Evolutionary conservation across 2,329 filamentous ascomycete species (phyloP), one percentile per base, ranked within the genome.

Genomic region (Alternaria brassicae): DNA sequence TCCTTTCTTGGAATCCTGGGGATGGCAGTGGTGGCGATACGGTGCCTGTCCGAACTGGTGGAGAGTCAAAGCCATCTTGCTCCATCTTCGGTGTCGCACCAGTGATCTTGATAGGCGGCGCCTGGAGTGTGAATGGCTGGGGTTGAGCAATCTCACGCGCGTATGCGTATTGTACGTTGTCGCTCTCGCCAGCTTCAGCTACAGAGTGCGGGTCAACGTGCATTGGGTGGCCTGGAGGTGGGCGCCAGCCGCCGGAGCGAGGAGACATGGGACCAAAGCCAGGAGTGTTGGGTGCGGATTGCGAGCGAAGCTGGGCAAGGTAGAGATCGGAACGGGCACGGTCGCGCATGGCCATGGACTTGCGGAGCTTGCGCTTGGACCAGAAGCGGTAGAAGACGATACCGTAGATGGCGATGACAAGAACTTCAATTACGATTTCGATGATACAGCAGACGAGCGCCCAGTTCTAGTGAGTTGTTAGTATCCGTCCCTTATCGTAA

Each of bases 301-400:
- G 93, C 19, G 88, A 79, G 56, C 81, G 81, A 15, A 84, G 79
- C 56, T 83, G 81, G 15, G 82, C 93, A 64, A 98, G 91, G 83
- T 98, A 98, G 65, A 99, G 87, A 77, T 98, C 93, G 62, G 91
- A 94, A 63, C 95, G 91, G 66, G 95, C 95, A 75, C 91, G 91
- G 84, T 99, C 95, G 71, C 95, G 92, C 76, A 91, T 84, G 77
- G 96, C 91, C 95, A 99, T 99, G 64, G 93, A 93, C 85, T 97
- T 98, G 80, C 91, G 89, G 63, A 99, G 91, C 77, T 91, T 91
- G 78, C 92, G 91, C 86, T 98, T 99, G 68, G 91, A 93, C 87
- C 93, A 97, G 85, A 96, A 96, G 71, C 95, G 91, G 85, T 96
- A 98, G 84, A 98, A 97, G 77, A 97, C 89, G 75, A 97, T 86